Base-by-base conservation (phyloP, 208 protist genomes). In the Acanthamoeba lenticulata region DNA sequence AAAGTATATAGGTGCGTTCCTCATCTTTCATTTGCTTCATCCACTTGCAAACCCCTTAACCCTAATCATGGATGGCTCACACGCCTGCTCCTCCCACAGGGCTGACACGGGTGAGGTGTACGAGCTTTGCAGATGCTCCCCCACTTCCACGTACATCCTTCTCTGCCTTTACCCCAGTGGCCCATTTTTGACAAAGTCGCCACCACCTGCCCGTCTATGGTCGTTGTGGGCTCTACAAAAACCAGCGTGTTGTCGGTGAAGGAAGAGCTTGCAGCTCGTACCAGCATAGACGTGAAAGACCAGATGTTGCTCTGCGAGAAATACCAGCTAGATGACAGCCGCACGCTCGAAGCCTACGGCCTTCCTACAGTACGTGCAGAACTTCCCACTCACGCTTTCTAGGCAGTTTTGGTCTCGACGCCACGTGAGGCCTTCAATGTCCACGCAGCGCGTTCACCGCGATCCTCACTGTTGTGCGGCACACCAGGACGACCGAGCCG, bases 251-350 rank as follows among this genome's bases (percentile, higher is more conserved):
- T 47, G 24, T 57, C 83, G 34, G 57, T 69, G 83, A 81, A 90
- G 49, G 34, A 21, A 15, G 47, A 69, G 52, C 34, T 90, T 42
- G 83, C 83, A n/a, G 36, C 47, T 27, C 52, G 34, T 65, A 24
- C 52, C 29, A 29, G 57, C 21, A 47, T 90, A 2, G 57, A 67
- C 13, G 19, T 36, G 32, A 47, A n/a, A n/a, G 83, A 90, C n/a
- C 83, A 90, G 83, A 42, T 90, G 3, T 47, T 90, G 34, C n/a
- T 90, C 32, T 90, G 32, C 13, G 83, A 90, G 24, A 67, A 40
- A 24, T 69, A 57, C 47, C 60, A 40, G 52, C 83, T 90, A 17
- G 83, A 90, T 40, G 49, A 90, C 29, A 29, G 32, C 1, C 47
- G 17, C 83, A 57, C 57, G 34, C 52, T 90, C 27, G 83, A 42